Base-by-base conservation (phyloP, 2,329 filamentous ascomycete species). In the Parastagonospora nodorum region DNA sequence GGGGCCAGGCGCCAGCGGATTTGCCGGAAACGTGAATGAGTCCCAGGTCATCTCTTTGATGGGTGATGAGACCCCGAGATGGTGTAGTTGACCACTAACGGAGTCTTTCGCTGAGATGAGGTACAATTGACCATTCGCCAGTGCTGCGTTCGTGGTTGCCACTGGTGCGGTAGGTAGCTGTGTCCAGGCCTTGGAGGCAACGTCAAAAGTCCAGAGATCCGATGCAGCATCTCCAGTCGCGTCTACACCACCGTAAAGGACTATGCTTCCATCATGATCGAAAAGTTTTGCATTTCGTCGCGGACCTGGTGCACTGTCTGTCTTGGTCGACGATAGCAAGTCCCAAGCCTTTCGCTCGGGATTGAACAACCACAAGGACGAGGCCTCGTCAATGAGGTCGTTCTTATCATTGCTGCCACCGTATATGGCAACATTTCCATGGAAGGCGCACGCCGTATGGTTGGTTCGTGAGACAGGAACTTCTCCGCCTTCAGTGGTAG, bases 1-100 rank as follows among this genome's bases (percentile, higher is more conserved):
- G 2, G 77, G 76, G 1, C 76, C 75, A n/a, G 75, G 72, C 1
- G 72, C 71, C 10, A 78, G 56, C 2, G 76, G 75, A 40, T 77
- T 77, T 2, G 74, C 75, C 1, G 75, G 75, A 46, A 78, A 77
- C 0, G 69, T 65, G 19, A 73, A 68, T 2, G 71, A 75, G 7
- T 74, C 64, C 76, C 76, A 78, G 14, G 64, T 57, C 32, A 57
- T 61, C 11, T 62, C 50, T 10, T 62, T 53, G 32, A 53, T 51
- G 2, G 54, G 55, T 2, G 57, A 48, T n/a, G 53, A 58, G 14
- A 66, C 57, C 15, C 61, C 58, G 30, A 68, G 43, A 54, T 68
- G 51, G 56, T 69, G 58, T 41, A 71, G 54, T 39, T 68, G 57
- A 15, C 66, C 63, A 31, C 66, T 70, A 45, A 70, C 54, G 2